Evolutionary conservation across 495 filamentous ascomycete species (phyloP).

Genomic region (Tetracladium setigerum): DNA sequence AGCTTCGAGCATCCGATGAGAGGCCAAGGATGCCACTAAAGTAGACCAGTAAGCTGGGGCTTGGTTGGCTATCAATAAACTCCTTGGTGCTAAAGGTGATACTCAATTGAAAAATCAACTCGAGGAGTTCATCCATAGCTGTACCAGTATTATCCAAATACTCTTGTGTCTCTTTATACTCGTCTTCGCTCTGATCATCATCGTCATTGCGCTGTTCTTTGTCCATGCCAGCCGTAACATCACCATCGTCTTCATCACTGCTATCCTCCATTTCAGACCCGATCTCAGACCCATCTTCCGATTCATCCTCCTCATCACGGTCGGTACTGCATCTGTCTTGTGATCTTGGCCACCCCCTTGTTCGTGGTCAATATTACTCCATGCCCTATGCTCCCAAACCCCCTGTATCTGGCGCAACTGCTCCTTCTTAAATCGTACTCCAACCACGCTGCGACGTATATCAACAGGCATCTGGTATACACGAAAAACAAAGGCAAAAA

Average conservation of each 20-base stretch:
- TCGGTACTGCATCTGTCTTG: too few relatives aligned
- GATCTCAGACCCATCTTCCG: background rate
- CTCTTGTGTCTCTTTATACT: background rate
- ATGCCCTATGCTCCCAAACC: background rate
- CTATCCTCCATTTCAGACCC: background rate
- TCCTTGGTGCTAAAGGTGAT: constrained; percentile 1
- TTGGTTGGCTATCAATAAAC: constrained; percentile 1
- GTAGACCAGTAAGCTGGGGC: constrained; percentile 5
- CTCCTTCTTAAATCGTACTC: background rate
- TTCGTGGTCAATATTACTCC: background rate
- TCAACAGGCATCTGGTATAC: background rate
- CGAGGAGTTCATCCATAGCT: background rate
- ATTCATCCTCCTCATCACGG: background rate
- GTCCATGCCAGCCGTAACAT: background rate
- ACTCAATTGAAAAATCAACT: constrained; percentile 1
- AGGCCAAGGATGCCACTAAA: constrained; percentile 3
- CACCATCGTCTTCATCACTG: background rate
- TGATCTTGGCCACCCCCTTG: too few relatives aligned
- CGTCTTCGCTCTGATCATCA: background rate
- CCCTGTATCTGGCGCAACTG: background rate
- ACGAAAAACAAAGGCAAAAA: constrained; percentile 1
- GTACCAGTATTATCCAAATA: background rate
- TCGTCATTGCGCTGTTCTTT: background rate
- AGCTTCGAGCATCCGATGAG: background rate
- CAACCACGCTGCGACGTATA: background rate